These are phyloP conservation scores for Clitocybe nebularis DNA, from an alignment of 1,284 basidiomycete species.

Conservation along the genomic window DNA sequence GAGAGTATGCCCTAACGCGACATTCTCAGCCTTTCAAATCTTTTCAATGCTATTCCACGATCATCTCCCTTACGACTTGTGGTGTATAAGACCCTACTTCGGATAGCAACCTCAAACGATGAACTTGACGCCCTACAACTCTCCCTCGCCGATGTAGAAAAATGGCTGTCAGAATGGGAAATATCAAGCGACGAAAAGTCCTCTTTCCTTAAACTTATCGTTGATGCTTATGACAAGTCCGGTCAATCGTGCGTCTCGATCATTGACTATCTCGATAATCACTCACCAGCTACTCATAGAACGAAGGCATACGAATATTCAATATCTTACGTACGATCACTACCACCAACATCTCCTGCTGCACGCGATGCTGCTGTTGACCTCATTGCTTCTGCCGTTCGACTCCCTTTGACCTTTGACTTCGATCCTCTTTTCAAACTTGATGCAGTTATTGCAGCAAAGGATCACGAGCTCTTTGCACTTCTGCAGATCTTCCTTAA, in stretches of 20 bases:
- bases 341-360: conserved; percentile 49
- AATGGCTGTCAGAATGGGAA: conserved; percentile 78
- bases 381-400: conserved; percentile 63
- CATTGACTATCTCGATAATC: conserved; percentile 1
- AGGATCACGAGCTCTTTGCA: conserved; percentile 63
- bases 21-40: conserved; percentile 68
- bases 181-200: conserved; percentile 66
- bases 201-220: conserved; percentile 66
- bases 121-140: conserved; percentile 71
- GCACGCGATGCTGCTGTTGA: conserved; percentile 56
- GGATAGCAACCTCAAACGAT: conserved; percentile 60
- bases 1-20: conserved; percentile 6
- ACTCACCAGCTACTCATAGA: conserved; percentile 29
- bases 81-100: conserved; percentile 68
- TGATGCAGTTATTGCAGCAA: conserved; percentile 67
- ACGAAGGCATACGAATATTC: conserved; percentile 61
- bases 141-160: conserved; percentile 58
- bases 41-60: conserved; percentile 81
- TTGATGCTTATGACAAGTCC: conserved; percentile 57
- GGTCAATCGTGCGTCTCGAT: conserved; percentile 48
- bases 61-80: conserved; percentile 63
- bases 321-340: conserved; percentile 55
- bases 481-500: conserved; percentile 73
- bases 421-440: conserved; percentile 80
- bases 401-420: conserved; percentile 70